Conservation (phyloP, 2,329 filamentous ascomycete species). For the Immersiporthe knoxdaviesiana region DNA sequence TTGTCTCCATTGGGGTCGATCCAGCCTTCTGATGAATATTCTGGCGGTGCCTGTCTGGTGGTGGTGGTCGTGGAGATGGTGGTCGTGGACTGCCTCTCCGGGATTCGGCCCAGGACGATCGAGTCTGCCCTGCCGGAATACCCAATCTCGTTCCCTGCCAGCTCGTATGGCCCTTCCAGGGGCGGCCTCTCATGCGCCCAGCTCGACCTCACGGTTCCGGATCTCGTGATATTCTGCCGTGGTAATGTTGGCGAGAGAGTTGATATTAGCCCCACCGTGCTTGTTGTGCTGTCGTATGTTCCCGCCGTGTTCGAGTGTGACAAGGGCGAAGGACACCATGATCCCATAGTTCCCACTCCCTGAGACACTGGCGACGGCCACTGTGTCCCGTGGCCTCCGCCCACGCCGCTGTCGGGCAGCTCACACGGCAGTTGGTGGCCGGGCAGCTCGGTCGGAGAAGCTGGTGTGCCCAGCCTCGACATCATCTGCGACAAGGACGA, state of each 20-base stretch:
- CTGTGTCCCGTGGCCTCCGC: background rate
- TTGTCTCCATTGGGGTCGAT: slow-evolving; percentile 24
- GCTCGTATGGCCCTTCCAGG: slow-evolving; percentile 18
- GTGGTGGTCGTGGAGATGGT: background rate
- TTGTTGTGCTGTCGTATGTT: slow-evolving; percentile 6
- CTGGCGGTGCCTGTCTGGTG: slow-evolving; percentile 2
- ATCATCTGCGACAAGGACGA: background rate
- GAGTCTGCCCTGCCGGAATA: slow-evolving; percentile 20
- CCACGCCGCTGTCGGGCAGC: background rate
- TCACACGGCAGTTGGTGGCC: slow-evolving; percentile 1
- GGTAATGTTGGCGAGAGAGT: slow-evolving; percentile 9
- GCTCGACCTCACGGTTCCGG: slow-evolving; percentile 5
- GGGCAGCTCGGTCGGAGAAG: slow-evolving; percentile 20
- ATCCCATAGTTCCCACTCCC: slow-evolving; percentile 9
- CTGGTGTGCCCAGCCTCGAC: background rate
- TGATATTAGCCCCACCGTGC: background rate
- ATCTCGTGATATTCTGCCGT: slow-evolving; percentile 2
- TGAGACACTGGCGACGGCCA: slow-evolving; percentile 23
- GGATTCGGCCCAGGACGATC: slow-evolving; percentile 2
- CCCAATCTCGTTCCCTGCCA: slow-evolving; percentile 16
- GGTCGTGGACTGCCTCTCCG: background rate
- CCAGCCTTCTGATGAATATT: slow-evolving; percentile 19
- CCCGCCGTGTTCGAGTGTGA: slow-evolving; percentile 14
- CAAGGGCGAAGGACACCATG: slow-evolving; percentile 23
- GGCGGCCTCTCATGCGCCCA: slow-evolving; percentile 21